Base-by-base conservation (phyloP, 176 grass and related monocot genomes). In the Hordeum marinum region DNA sequence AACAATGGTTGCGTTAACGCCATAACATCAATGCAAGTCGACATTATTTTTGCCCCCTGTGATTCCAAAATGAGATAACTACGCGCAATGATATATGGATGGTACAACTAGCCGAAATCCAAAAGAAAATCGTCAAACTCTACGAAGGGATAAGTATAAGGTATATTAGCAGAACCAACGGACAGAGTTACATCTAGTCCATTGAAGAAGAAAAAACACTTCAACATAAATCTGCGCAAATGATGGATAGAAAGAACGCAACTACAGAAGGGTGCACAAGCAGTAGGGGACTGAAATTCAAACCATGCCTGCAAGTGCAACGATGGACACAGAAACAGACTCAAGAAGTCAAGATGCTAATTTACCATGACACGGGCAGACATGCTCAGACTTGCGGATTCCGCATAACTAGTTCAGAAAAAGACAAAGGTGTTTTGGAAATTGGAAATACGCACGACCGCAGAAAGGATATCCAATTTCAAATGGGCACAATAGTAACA, bases 61-160 rank as follows among this genome's bases (percentile, higher is more conserved):
- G 9, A 41, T 41, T 41, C 40, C 40, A 9, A 41, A 41, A 41
- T 41, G 40, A 41, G 9, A 41, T 9, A 41, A 41, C 8, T 41
- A 41, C 9, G 40, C 2, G 40, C 8, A 41, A 41, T 41, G 40
- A 41, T 41, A 41, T 41, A 25, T 70, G 7, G 13, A 24, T 37
- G 26, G 4, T 34, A 37, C 9, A 66, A 34, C 13, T 46, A 78
- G 76, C 29, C 17, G 55, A 52, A 25, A 64, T 21, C 25, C 7
- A 52, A 18, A 29, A 36, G 35, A 3, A 64, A 72, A 54, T 82
- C 18, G 46, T 8, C 9, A 76, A 77, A 52, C 54, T 15, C 23
- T 62, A 48, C 20, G 5, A 82, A 86, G 72, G 64, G 83, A 82
- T 82, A 86, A 72, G 35, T 36, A 36, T 36, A 36, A 36, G 40